Evolutionary conservation across 2,329 filamentous ascomycete species (phyloP), one percentile per base, ranked within the genome.

Genomic region (Trichoderma sp.): DNA sequence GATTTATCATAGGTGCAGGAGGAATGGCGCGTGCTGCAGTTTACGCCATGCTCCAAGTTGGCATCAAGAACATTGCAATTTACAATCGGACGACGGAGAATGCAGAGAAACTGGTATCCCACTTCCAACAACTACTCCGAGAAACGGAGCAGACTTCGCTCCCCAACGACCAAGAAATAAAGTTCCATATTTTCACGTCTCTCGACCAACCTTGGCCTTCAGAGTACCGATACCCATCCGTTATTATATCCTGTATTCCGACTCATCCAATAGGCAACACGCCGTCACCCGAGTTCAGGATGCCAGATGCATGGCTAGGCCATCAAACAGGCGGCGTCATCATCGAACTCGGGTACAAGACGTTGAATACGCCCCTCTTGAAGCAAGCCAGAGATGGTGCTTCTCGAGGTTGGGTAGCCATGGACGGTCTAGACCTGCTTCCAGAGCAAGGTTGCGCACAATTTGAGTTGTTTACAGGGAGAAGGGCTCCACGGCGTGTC

Each of bases 21-120:
- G 66, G 66, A 4, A 69, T 69, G 66, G 66, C 66, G 15, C 66
- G 66, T 12, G 66, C 66, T 14, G 66, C 66, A 2, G 66, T 69
- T 32, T 69, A 69, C 34, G 66, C 66, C 9, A 69, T 61, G 66
- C 39, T 69, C 5, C 66, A 69, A n/a, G 66, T 69, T 51, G 66
- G 66, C 36, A 61, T 69, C 28, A 69, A 47, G 30, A 69, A 69
- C 9, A 69, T 69, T 28, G 56, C 66, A 3, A 69, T 69, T 51
- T 69, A 61, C n/a, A 69, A 69, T 11, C 56, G 66, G 24, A 69
- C 66, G 18, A 15, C 32, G 2, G 36, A 28, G 28, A 69, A 69
- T 26, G 66, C 66, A 3, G 39, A 69, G 36, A 69, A 69, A 7
- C 28, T 69, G 7, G 66, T 69, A 5, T 34, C 57, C 21, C 66